These are phyloP conservation scores for Erodium texanum DNA, from an alignment of 441 rosid species.

Conservation along the genomic window DNA sequence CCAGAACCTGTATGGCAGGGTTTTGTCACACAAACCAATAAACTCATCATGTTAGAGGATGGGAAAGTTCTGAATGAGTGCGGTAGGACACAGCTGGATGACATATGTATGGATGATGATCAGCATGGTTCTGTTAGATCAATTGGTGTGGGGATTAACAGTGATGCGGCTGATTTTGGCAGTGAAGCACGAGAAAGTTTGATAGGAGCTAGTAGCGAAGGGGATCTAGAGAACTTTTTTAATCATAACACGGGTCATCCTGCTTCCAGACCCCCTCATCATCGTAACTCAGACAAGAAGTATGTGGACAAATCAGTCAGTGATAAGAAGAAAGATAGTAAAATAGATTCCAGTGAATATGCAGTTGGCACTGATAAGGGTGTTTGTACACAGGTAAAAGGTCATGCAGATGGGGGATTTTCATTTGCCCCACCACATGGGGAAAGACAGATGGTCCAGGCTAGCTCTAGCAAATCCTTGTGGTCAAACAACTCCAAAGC, in stretches of 20 bases:
- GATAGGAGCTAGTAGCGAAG: slow-evolving; percentile 80
- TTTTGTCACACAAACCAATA: slow-evolving; percentile 75
- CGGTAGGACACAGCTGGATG: slow-evolving; percentile 47
- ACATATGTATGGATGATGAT: slow-evolving; percentile 63
- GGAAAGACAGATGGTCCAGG: slow-evolving; percentile 45
- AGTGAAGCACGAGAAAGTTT: slow-evolving; percentile 77
- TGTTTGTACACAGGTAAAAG: slow-evolving; percentile 33
- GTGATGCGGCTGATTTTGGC: slow-evolving; percentile 83
- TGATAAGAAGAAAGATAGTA: slow-evolving; percentile 40
- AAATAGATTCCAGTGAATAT: slow-evolving; percentile 26
- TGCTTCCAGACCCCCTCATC: slow-evolving; percentile 37
- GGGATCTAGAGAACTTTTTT: slow-evolving; percentile 61
- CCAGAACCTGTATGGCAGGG: slow-evolving; percentile 95
- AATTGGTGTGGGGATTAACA: slow-evolving; percentile 85
- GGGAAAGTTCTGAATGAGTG: slow-evolving; percentile 37
- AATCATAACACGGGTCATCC: slow-evolving; percentile 44
- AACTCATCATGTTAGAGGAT: slow-evolving; percentile 54
- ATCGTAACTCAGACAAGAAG: slow-evolving; percentile 46
- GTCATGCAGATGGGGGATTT: slow-evolving; percentile 50
- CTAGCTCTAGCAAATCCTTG: slow-evolving; percentile 46
- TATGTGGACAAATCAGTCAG: slow-evolving; percentile 30
- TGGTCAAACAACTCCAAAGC: slow-evolving; percentile 50
- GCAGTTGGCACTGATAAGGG: slow-evolving; percentile 40
- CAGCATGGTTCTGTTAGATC: slow-evolving; percentile 91
- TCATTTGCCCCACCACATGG: slow-evolving; percentile 65